These are phyloP conservation scores for Rugonectria rugulosa DNA, from an alignment of 2,329 filamentous ascomycete species.

Conservation along the genomic window DNA sequence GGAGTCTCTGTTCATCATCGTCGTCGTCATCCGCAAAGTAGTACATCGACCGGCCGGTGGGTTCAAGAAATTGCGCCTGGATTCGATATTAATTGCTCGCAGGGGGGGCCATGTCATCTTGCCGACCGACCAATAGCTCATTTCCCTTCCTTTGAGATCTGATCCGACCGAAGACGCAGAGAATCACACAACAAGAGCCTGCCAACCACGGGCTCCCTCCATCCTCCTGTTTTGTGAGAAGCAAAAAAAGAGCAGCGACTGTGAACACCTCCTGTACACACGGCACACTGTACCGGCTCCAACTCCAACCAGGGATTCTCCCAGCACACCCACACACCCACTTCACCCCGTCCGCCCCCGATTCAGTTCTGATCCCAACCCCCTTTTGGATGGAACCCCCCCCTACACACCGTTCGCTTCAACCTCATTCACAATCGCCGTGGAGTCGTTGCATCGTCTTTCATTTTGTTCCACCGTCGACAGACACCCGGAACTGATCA, in stretches of 20 bases:
- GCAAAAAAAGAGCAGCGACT: too few relatives aligned
- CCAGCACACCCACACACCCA: constrained; percentile 4
- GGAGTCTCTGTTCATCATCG: constrained; percentile 4
- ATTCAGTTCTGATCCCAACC: constrained; percentile 33
- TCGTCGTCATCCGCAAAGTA: constrained; percentile 25
- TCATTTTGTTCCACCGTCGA: constrained; percentile 16
- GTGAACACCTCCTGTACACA: not conserved
- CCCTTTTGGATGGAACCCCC: constrained; percentile 34
- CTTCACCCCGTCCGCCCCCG: constrained; percentile 20
- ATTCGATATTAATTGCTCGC: constrained; percentile 35
- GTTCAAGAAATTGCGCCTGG: constrained; percentile 36
- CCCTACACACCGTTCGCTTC: constrained; percentile 23
- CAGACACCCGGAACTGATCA: constrained; percentile 12
- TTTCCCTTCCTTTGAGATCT: constrained; percentile 32
- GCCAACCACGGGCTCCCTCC: too few relatives aligned
- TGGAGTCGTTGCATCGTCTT: constrained; percentile 23
- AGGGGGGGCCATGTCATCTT: constrained; percentile 34
- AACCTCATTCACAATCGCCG: constrained; percentile 20
- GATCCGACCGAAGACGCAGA: constrained; percentile 17
- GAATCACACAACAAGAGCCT: constrained; percentile 10
- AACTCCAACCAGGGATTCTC: constrained; percentile 12
- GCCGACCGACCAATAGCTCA: constrained; percentile 31
- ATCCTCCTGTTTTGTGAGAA: too few relatives aligned
- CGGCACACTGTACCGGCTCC: constrained; percentile 7
- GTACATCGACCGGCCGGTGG: constrained; percentile 27